Evolutionary conservation across 2,329 filamentous ascomycete genomes (phyloP).

Genomic region (Neophaeococcomyces aloes): DNA sequence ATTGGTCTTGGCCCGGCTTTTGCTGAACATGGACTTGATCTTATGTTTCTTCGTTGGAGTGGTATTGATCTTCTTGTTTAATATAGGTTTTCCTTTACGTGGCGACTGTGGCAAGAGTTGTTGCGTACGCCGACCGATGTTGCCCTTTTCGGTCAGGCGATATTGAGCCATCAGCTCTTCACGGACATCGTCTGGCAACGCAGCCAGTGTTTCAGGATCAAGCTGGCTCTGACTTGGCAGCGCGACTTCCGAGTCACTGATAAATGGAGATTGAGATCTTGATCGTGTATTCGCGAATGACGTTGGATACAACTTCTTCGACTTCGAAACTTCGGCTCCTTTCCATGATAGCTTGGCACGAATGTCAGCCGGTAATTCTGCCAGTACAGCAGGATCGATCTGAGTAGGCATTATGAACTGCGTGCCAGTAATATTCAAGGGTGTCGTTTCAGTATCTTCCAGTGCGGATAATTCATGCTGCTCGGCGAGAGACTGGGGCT

Average conservation of each 20-base stretch:
- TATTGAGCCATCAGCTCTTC: conserved; percentile 73
- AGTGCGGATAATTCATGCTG: conserved; percentile 17
- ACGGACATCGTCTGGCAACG: conserved; percentile 75
- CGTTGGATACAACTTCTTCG: conserved; percentile 5
- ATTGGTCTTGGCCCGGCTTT: conserved; percentile 40
- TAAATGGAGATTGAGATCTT: conserved; percentile 27
- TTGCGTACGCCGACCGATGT: conserved; percentile 25
- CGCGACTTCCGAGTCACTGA: conserved; percentile 25
- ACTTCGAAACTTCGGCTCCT: conserved; percentile 25
- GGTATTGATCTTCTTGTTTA: conserved; percentile 34
- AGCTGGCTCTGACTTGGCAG: conserved; percentile 62
- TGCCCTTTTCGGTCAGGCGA: conserved; percentile 28
- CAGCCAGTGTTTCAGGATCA: conserved; percentile 72
- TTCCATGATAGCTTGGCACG: conserved; percentile 61
- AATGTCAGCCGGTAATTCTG: conserved; percentile 75
- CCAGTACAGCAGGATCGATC: conserved; percentile 68
- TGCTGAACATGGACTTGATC: conserved; percentile 29
- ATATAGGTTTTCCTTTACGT: conserved; percentile 32
- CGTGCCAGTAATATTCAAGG: conserved; percentile 70
- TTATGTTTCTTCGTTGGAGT: conserved; percentile 59
- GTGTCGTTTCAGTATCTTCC: conserved; percentile 21
- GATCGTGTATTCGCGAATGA: conserved; percentile 19
- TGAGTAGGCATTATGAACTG: conserved; percentile 83
- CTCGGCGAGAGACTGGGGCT: conserved; percentile 19
- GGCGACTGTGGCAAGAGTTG: conserved; percentile 45